A percentile compares a stretch with the other conserved stretches of the same genome.
Conservation (phyloP, 768 basidiomycete genomes). For the Trametopsis cervina region DNA sequence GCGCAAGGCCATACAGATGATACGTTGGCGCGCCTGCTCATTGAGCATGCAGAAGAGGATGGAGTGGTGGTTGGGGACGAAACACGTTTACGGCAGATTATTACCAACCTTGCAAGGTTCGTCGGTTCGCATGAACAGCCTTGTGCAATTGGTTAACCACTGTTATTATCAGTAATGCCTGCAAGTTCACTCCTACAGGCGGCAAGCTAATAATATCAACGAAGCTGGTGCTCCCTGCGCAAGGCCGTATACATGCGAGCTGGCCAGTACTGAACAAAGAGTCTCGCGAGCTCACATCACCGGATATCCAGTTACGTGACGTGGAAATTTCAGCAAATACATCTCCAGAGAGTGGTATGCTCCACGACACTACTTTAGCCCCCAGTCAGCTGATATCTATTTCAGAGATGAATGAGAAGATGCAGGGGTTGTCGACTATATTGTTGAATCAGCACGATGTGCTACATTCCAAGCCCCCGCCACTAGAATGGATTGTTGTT, state of each 20-base stretch:
- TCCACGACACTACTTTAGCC: too few species aligned
- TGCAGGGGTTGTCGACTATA: constrained; percentile 1
- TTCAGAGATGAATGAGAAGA: not conserved
- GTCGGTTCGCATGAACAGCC: too few species aligned
- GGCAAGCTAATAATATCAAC: constrained; percentile 66
- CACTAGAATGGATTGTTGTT: constrained; percentile 65
- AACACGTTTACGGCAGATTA: constrained; percentile 70
- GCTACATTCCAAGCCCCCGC: constrained; percentile 31
- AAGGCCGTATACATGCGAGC: not conserved
- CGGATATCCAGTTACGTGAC: not conserved
- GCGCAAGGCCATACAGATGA: constrained; percentile 47
- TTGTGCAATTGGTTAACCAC: not conserved
- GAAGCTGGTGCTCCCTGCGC: constrained; percentile 38
- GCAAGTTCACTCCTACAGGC: constrained; percentile 71
- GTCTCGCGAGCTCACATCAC: not conserved
- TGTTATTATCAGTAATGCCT: constrained; percentile 55
- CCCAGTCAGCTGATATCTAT: too few species aligned
- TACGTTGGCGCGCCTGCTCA: constrained; percentile 34
- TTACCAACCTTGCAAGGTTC: constrained; percentile 77
- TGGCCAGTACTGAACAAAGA: not conserved
- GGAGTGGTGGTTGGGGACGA: constrained; percentile 82
- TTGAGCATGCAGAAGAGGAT: constrained; percentile 42
- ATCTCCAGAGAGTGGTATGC: too few species aligned
- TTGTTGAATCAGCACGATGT: constrained; percentile 45
- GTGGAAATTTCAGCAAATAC: too few species aligned